These are phyloP conservation scores for Canna indica DNA, from an alignment of 176 grass and related monocot genomes.

Conservation along the genomic window DNA sequence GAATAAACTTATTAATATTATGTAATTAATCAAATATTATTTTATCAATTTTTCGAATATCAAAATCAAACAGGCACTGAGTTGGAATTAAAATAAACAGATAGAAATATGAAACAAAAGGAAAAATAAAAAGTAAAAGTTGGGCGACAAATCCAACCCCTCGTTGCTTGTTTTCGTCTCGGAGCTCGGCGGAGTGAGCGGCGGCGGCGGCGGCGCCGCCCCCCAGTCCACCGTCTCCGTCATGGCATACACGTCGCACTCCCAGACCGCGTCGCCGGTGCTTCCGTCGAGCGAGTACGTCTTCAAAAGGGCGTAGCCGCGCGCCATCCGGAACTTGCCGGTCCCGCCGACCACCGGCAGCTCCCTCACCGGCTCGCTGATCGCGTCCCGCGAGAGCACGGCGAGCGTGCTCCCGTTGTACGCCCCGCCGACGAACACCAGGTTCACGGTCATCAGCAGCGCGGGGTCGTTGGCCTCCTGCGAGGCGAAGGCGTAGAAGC, in stretches of 20 bases:
- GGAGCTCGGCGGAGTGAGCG: no score
- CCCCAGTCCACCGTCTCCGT: neutral
- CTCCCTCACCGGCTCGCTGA: conserved; percentile 26
- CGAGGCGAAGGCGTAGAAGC: conserved; percentile 27
- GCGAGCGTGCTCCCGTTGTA: conserved; percentile 33
- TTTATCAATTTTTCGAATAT: no score
- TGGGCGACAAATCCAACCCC: no score
- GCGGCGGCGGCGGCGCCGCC: no score
- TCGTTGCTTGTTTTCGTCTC: no score
- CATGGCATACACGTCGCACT: conserved; percentile 28
- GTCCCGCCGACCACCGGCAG: conserved; percentile 42
- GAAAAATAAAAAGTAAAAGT: no score
- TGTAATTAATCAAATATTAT: no score
- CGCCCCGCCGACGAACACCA: conserved; percentile 25
- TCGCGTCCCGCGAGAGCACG: conserved; percentile 26
- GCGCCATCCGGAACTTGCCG: conserved; percentile 39
- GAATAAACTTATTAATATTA: no score
- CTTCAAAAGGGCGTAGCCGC: conserved; percentile 43
- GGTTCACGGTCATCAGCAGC: conserved; percentile 26
- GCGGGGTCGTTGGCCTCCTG: neutral
- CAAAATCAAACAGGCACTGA: no score
- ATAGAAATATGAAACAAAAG: no score
- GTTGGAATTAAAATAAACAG: no score
- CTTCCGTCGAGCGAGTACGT: conserved; percentile 5
- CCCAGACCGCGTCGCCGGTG: conserved; percentile 6